These are phyloP conservation scores for Suillus tomentosus DNA, from an alignment of 768 basidiomycete species.

Conservation along the genomic window DNA sequence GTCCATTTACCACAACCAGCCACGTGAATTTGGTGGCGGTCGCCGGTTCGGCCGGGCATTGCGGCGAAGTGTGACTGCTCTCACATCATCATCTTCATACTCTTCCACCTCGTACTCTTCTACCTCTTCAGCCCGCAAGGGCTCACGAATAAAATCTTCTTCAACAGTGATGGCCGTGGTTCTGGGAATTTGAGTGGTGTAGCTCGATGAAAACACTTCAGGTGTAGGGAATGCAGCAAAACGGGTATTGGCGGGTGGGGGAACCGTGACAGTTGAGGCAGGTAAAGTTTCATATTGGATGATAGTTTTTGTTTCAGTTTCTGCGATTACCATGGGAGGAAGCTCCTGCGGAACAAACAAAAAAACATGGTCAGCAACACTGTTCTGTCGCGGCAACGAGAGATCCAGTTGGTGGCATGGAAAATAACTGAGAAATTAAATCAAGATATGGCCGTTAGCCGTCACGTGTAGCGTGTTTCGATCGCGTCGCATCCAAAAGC, in stretches of 20 bases:
- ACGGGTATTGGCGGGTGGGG: constrained; percentile 78
- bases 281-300: constrained; percentile 49
- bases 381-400: constrained; percentile 33
- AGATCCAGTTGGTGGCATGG: constrained; percentile 39
- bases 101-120: constrained; percentile 39
- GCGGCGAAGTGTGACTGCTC: constrained; percentile 43
- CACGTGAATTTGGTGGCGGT: constrained; percentile 41
- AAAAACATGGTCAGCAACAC: constrained; percentile 36
- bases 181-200: constrained; percentile 64
- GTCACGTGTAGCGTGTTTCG: constrained; percentile 26
- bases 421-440: constrained; percentile 22
- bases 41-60: constrained; percentile 47
- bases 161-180: constrained; percentile 74
- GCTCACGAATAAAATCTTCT: constrained; percentile 49
- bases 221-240: constrained; percentile 74
- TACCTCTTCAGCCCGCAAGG: constrained; percentile 38
- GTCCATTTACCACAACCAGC: constrained; percentile 59
- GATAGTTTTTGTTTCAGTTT: constrained; percentile 66
- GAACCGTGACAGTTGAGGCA: constrained; percentile 68
- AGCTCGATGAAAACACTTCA: constrained; percentile 56
- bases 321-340: constrained; percentile 42
- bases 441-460: constrained; percentile 36
- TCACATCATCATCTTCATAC: constrained; percentile 45
- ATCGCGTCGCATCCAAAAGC: constrained; percentile 37
- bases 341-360: constrained; percentile 40